Conservation (phyloP, 768 basidiomycete species). For the Mycena epipterygia region DNA sequence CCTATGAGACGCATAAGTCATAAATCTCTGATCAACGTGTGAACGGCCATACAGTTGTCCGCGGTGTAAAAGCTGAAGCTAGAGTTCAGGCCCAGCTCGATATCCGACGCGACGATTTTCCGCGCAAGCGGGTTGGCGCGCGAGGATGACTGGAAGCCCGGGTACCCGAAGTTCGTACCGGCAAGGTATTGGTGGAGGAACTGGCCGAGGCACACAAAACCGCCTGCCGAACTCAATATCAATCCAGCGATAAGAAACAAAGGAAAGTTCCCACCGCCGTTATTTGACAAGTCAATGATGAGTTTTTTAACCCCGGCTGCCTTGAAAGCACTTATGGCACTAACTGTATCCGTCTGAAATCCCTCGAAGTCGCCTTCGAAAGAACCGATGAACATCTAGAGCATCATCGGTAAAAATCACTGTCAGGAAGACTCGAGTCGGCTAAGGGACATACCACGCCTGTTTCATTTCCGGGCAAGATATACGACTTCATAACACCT, state of each 20-base stretch:
- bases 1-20: conserved; percentile 41
- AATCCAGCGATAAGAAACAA: background rate
- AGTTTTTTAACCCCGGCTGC: conserved; percentile 62
- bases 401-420: conserved; percentile 9
- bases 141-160: conserved; percentile 68
- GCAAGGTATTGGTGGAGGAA: conserved; percentile 72
- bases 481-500: conserved; percentile 68
- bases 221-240: conserved; percentile 53
- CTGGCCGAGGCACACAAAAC: conserved; percentile 72
- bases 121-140: conserved; percentile 71
- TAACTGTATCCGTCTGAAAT: conserved; percentile 66
- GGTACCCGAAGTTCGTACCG: conserved; percentile 62
- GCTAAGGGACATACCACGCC: conserved; percentile 62
- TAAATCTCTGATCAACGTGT: background rate
- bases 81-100: conserved; percentile 56
- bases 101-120: conserved; percentile 68
- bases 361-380: conserved; percentile 64
- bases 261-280: conserved; percentile 60
- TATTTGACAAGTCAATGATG: conserved; percentile 72
- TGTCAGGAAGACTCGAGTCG: background rate
- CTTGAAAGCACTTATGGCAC: conserved; percentile 62
- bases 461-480: conserved; percentile 68
- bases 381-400: conserved; percentile 72
- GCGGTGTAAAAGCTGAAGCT: conserved; percentile 59
- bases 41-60: conserved; percentile 59